phyloP scores from a whole-genome alignment of 2,329 filamentous ascomycete species.

The Harringtonia aguacate region DNA sequence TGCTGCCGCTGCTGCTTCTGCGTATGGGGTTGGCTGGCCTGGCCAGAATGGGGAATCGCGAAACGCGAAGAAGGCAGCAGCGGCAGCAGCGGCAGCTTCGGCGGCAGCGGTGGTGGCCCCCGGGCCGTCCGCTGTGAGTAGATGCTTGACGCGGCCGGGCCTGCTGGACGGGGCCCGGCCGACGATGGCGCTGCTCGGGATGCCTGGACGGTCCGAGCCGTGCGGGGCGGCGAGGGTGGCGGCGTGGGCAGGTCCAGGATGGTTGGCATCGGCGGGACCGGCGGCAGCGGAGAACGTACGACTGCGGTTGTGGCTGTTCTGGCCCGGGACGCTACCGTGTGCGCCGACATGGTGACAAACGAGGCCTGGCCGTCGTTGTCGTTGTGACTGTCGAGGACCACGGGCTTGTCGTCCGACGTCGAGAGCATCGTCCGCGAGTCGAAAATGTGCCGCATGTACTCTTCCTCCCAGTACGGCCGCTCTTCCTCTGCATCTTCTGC shows the following conservation, averaged over 20 bases:
- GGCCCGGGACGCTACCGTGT: slow-evolving; percentile 1
- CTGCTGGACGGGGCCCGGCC: background rate
- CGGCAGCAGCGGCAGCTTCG: no score
- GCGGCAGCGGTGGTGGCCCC: background rate
- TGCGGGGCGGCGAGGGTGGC: background rate
- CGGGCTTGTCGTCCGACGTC: background rate
- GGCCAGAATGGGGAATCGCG: no score
- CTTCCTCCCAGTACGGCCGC: no score
- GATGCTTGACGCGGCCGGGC: slow-evolving; percentile 1
- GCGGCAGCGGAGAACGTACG: background rate
- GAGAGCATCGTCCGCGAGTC: slow-evolving; percentile 1
- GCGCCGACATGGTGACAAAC: slow-evolving; percentile 4
- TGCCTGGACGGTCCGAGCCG: no score
- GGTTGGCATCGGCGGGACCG: background rate
- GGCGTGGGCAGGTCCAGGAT: background rate
- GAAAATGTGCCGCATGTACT: slow-evolving; percentile 5
- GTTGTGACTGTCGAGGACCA: no score
- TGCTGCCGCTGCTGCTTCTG: no score
- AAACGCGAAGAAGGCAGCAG: no score
- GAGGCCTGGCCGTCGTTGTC: background rate
- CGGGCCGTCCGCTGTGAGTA: background rate
- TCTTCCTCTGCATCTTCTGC: no score
- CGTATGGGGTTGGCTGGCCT: no score
- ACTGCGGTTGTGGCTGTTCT: no score
- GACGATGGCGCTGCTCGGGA: background rate